Evolutionary conservation across 495 filamentous ascomycete species (phyloP), one percentile per base, ranked within the genome.

Genomic region (Penicillium paxilli): DNA sequence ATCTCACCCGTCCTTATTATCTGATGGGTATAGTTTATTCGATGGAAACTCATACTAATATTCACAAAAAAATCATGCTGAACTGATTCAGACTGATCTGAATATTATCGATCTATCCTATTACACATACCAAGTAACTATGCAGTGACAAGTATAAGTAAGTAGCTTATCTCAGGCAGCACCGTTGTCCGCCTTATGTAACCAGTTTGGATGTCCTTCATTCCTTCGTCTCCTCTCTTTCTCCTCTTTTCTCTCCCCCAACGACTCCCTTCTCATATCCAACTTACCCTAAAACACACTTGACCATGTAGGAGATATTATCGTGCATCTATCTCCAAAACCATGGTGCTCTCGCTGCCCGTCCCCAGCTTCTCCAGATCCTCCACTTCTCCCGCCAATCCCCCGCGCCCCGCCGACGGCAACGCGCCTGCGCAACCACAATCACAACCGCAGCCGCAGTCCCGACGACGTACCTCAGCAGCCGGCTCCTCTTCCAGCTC

Each of bases 301-400:
- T 47, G 57, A 59, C 45, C 30, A 76, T 76, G 73, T 76, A 75
- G 70, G 59, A 66, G 49, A 16, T 40, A 30, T 38, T 20, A 20
- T 45, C 24, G 11, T 14, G 30, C 11, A 32, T 32, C 32, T 28
- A 19, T 52, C 45, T 21, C 33, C 54, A 57, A 75, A 5, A 38
- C 51, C 42, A 76, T 76, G 73, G 70, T 73, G 70, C 73, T 73
- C 47, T 76, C 71, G 55, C 60, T 74, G 59, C 65, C 71, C 20
- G 65, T 74, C 47, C 69, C 72, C 48, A 60, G 63, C 67, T 73
- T 76, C 61, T 64, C 64, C 51, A 64, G 60, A 69, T 68, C 71
- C 57, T 64, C 61, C 52, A 52, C 65, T 20, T 64, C n/a, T n/a
- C n/a, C 61, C 52, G 49, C 69, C 24, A 52, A 68, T 22, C 61